phyloP scores from a whole-genome alignment of 2,329 filamentous ascomycete genomes.

The Neoscytalidium dimidiatum region DNA sequence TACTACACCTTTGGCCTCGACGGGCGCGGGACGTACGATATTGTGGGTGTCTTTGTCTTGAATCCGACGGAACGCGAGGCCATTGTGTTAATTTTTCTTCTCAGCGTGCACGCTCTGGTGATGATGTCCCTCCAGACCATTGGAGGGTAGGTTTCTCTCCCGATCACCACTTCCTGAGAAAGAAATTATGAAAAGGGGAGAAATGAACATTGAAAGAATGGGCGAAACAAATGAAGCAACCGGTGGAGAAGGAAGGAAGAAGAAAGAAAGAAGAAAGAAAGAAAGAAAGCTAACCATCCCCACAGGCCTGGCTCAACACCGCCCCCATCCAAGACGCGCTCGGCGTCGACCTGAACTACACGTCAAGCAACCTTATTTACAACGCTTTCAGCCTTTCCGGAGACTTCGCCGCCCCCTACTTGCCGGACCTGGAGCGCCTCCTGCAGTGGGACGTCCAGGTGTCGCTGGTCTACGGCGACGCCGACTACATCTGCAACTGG shows the following conservation, averaged over 20 bases:
- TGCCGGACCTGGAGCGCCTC: conserved; percentile 21
- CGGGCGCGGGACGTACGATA: conserved; percentile 59
- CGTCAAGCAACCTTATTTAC: conserved; percentile 39
- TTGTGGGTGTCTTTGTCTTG: conserved; percentile 28
- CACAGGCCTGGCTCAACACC: conserved; percentile 48
- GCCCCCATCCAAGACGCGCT: conserved; percentile 59
- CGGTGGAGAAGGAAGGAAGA: no score
- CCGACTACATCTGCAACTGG: conserved; percentile 18
- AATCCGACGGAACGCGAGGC: neutral
- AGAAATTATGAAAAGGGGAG: no score
- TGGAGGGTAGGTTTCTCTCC: neutral
- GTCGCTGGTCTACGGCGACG: conserved; percentile 2
- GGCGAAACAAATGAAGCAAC: no score
- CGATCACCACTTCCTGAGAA: neutral
- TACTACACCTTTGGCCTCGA: conserved; percentile 41
- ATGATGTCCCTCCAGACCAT: conserved; percentile 27
- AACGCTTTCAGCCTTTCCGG: conserved; percentile 42
- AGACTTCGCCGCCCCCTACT: conserved; percentile 44
- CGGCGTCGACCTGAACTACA: conserved; percentile 63
- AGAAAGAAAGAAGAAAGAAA: no score
- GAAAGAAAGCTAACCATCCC: neutral
- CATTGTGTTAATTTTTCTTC: conserved; percentile 22
- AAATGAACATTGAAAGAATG: no score
- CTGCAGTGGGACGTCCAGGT: neutral
- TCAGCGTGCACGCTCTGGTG: conserved; percentile 47